Evolutionary conservation across 768 basidiomycete species (phyloP).

Genomic region (Phylloporus scabripes): DNA sequence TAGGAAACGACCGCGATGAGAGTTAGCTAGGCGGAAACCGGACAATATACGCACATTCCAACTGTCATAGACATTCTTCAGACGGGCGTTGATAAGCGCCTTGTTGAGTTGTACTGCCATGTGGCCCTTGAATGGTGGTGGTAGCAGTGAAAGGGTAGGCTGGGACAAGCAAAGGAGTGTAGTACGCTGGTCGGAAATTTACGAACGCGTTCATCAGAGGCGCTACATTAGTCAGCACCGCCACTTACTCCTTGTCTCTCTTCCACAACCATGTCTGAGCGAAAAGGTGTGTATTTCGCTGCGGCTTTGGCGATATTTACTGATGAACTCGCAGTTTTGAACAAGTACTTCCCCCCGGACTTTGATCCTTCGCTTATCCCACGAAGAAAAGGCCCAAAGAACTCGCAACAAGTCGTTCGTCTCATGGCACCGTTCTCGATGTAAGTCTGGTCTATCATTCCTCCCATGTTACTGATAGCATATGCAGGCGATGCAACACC

Average conservation of each 20-base stretch:
- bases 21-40: conserved; percentile 6
- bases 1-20: conserved; percentile 23
- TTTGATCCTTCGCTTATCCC: conserved; percentile 97
- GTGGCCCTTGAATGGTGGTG: conserved; percentile 7
- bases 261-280: conserved; percentile 62
- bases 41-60: conserved; percentile 48
- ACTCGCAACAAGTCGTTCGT: conserved; percentile 95
- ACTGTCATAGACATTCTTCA: conserved; percentile 53
- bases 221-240: conserved; percentile 27
- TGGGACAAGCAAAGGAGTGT: conserved; percentile 13
- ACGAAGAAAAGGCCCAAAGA: conserved; percentile 82
- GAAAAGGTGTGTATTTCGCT: conserved; percentile 53
- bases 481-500: conserved; percentile 76
- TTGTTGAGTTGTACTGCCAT: conserved; percentile 77
- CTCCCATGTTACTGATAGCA: conserved; percentile 4
- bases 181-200: conserved; percentile 28
- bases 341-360: conserved; percentile 97
- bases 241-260: conserved; percentile 2
- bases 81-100: conserved; percentile 47
- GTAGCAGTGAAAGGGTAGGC: conserved; percentile 7
- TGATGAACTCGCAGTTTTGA: conserved; percentile 55
- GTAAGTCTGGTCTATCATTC: conserved; percentile 38
- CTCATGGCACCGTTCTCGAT: conserved; percentile 99
- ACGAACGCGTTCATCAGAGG: conserved; percentile 23
- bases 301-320: not conserved